Conservation (phyloP, 495 filamentous ascomycete genomes). For the Astrocystis sublimbata region DNA sequence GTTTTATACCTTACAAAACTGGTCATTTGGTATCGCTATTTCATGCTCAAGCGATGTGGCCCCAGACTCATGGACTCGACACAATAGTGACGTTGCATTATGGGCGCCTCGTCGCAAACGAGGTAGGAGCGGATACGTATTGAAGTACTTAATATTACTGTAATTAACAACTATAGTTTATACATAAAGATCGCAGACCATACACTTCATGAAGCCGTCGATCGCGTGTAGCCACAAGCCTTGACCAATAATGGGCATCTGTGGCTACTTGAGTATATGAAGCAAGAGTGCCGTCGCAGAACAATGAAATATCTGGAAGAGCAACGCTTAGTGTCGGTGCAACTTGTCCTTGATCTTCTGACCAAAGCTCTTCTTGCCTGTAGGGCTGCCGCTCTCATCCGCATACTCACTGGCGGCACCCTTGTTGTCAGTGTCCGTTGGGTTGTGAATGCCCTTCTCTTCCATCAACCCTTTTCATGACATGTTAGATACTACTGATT, state of each 20-base stretch:
- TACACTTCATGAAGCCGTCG: background rate
- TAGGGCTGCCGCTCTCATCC: conserved; percentile 18
- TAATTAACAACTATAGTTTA: background rate
- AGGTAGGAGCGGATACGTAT: background rate
- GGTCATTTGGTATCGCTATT: too few species aligned
- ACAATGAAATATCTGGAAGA: background rate
- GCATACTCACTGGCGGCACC: conserved; percentile 25
- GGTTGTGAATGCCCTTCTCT: conserved; percentile 40
- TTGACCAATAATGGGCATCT: background rate
- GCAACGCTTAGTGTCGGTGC: conserved; percentile 26
- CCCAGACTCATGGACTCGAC: background rate
- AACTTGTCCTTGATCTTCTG: conserved; percentile 38
- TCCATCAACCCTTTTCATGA: conserved; percentile 41
- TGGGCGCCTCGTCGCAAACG: background rate
- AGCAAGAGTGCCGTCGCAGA: background rate
- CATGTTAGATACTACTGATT: background rate
- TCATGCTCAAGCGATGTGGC: too few species aligned
- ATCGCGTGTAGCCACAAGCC: background rate
- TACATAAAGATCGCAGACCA: background rate
- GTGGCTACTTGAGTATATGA: too few species aligned
- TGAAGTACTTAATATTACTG: background rate
- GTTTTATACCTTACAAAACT: too few species aligned
- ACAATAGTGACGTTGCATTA: background rate
- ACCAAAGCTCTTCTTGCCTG: conserved; percentile 30
- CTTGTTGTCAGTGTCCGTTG: conserved; percentile 27